These are phyloP conservation scores for Candida alai DNA, from an alignment of 805 yeast species.

Conservation along the genomic window DNA sequence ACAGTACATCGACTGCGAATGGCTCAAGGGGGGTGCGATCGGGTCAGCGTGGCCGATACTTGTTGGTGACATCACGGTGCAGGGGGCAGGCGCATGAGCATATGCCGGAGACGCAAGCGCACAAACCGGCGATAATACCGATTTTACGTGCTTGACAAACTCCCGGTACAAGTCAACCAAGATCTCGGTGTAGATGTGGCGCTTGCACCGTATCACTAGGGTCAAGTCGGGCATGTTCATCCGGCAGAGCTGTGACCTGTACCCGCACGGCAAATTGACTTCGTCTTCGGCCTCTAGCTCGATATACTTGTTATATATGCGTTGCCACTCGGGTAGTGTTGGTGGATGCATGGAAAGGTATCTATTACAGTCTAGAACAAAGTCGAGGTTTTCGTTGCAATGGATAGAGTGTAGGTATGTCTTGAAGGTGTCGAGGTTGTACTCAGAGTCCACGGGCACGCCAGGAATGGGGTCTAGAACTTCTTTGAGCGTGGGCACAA, in stretches of 20 bases:
- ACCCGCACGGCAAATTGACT: conserved; percentile 10
- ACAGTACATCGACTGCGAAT: conserved; percentile 3
- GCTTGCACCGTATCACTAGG: conserved; percentile 7
- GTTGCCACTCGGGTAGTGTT: conserved; percentile 7
- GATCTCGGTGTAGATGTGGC: conserved; percentile 10
- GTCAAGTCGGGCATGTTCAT: conserved; percentile 5
- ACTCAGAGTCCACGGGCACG: conserved; percentile 1
- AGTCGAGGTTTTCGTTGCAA: conserved; percentile 10
- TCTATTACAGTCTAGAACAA: conserved; percentile 6
- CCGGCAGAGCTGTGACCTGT: conserved; percentile 5
- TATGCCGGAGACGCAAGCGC: neutral
- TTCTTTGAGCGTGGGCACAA: conserved; percentile 7
- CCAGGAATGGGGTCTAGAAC: conserved; percentile 2
- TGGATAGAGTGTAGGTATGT: conserved; percentile 8
- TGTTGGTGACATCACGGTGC: conserved; percentile 1
- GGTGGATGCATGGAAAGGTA: conserved; percentile 5
- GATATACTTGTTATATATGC: conserved; percentile 8
- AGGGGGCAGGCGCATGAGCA: neutral
- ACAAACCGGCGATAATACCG: conserved; percentile 1
- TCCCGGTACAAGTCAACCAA: conserved; percentile 11
- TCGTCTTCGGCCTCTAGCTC: conserved; percentile 8
- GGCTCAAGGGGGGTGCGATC: neutral
- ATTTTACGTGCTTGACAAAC: conserved; percentile 8
- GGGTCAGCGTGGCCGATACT: neutral
- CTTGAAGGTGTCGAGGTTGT: conserved; percentile 1